Conservation (phyloP, 2,329 filamentous ascomycete genomes). For the Bipolaris oryzae region DNA sequence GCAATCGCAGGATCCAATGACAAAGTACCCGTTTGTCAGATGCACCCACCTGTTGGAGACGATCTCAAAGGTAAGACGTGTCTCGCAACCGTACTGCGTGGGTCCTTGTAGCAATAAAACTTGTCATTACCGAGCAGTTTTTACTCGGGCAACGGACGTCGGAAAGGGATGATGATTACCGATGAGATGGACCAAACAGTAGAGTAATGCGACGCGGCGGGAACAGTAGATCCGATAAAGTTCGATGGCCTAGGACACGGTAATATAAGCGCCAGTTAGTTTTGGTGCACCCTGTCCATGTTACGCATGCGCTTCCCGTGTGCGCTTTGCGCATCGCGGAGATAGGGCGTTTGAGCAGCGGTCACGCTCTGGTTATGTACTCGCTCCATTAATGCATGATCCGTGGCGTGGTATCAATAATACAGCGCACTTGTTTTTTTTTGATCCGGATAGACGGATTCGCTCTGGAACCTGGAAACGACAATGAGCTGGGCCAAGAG, state of each 20-base stretch:
- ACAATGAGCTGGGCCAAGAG: neutral
- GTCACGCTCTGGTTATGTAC: slow-evolving; percentile 6
- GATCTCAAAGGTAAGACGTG: slow-evolving; percentile 17
- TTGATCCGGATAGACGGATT: neutral
- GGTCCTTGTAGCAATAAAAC: slow-evolving; percentile 24
- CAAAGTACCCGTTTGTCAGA: slow-evolving; percentile 18
- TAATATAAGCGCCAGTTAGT: neutral
- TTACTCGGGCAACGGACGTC: slow-evolving; percentile 18
- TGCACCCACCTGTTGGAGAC: slow-evolving; percentile 18
- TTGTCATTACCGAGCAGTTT: slow-evolving; percentile 14
- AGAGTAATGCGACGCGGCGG: slow-evolving; percentile 20
- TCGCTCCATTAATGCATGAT: slow-evolving; percentile 7
- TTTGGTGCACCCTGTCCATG: slow-evolving; percentile 2
- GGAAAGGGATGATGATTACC: slow-evolving; percentile 18
- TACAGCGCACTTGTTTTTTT: neutral
- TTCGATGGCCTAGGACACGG: slow-evolving; percentile 11
- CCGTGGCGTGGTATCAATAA: slow-evolving; percentile 7
- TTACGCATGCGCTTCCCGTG: neutral
- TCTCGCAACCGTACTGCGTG: slow-evolving; percentile 18
- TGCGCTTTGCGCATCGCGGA: slow-evolving; percentile 13
- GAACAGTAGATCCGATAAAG: slow-evolving; percentile 19
- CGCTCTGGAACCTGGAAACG: neutral
- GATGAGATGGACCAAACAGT: slow-evolving; percentile 15
- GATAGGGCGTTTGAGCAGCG: slow-evolving; percentile 23
- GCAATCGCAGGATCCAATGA: slow-evolving; percentile 1